Conservation (phyloP, 2,329 filamentous ascomycete genomes). For the Colletotrichum musae region DNA sequence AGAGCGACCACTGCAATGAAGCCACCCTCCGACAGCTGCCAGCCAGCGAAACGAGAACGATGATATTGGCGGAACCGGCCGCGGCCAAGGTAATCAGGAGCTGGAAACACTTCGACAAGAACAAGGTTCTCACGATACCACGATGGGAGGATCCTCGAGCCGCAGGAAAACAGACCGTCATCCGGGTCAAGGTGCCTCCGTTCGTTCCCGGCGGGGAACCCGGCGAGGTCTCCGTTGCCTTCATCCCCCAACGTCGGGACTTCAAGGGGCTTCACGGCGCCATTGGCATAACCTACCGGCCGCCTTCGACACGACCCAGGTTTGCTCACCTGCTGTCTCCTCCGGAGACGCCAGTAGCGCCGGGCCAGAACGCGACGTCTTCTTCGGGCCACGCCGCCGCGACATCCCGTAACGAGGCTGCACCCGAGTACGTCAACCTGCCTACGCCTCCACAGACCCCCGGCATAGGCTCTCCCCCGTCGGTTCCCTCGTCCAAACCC, state of each 20-base stretch:
- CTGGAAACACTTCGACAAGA: constrained; percentile 77
- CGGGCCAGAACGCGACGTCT: constrained; percentile 29
- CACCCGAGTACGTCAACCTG: constrained; percentile 44
- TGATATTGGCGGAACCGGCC: constrained; percentile 76
- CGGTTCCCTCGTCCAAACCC: constrained; percentile 53
- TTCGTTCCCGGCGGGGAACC: constrained; percentile 64
- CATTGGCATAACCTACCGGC: constrained; percentile 80
- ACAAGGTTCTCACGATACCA: constrained; percentile 60
- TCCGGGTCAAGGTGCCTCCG: constrained; percentile 68
- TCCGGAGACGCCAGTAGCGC: constrained; percentile 45
- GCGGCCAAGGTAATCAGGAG: constrained; percentile 75
- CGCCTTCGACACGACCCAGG: constrained; percentile 58
- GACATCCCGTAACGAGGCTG: constrained; percentile 33
- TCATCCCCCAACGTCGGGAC: constrained; percentile 73
- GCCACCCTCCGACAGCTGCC: constrained; percentile 77
- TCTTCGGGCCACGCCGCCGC: constrained; percentile 10
- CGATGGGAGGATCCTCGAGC: constrained; percentile 61
- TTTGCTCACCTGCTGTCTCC: constrained; percentile 39
- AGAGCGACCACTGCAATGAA: constrained; percentile 79
- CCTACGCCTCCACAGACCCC: constrained; percentile 56
- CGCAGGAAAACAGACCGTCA: constrained; percentile 51
- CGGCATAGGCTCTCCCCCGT: constrained; percentile 48
- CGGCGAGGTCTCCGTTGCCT: constrained; percentile 80
- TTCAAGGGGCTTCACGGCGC: constrained; percentile 75
- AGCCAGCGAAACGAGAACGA: constrained; percentile 64